Base-by-base conservation (phyloP, 192 early-diverging fungal genomes). In the Umbelopsis vinacea region DNA sequence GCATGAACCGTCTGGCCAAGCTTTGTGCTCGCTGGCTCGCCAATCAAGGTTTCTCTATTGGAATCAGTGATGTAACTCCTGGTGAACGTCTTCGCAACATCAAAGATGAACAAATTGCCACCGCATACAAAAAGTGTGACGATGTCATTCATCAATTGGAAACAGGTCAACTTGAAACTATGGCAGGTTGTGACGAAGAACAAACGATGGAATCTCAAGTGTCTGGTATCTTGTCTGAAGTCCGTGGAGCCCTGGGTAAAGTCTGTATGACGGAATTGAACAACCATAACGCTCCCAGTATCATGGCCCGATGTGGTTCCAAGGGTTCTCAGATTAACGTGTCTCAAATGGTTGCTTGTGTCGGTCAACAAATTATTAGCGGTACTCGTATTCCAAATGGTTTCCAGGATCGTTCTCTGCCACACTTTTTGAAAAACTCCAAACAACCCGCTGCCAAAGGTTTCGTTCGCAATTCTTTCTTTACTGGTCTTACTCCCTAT, bases 261-360 rank as follows among this genome's bases (percentile, higher is more conserved):
- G 87, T 94, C 53, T 98, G 97, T 83, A 89, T 96, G 88, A 87
- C 87, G 46, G 96, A 98, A 78, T 85, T 99, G 46, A 95, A 93
- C 75, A 94, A 89, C 80, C 91, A 95, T 86, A 99, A 99, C 74
- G 94, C 96, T 15, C 97, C 97, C 21, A 85, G 95, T 55, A 98
- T 97, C 83, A 99, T 99, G 98, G 95, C 95, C 19, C 86, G 93
- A n/a, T 98, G 97, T 81, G 97, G 96, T 45, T 99, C 98, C 50
- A 99, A 99, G 80, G 98, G 98, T 74, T 98, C 96, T 54, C 88
- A 93, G 52, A 89, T 96, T 80, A 99, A 99, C 85, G 97, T 98
- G 73, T 98, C 94, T 29, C 98, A 99, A 78, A 99, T 99, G 98
- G 95, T 98, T 75, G 96, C 97, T 70, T 97, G 96, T 90, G 98